Evolutionary conservation across 495 filamentous ascomycete species (phyloP), one percentile per base, ranked within the genome.

Genomic region (Penicillium paxilli): DNA sequence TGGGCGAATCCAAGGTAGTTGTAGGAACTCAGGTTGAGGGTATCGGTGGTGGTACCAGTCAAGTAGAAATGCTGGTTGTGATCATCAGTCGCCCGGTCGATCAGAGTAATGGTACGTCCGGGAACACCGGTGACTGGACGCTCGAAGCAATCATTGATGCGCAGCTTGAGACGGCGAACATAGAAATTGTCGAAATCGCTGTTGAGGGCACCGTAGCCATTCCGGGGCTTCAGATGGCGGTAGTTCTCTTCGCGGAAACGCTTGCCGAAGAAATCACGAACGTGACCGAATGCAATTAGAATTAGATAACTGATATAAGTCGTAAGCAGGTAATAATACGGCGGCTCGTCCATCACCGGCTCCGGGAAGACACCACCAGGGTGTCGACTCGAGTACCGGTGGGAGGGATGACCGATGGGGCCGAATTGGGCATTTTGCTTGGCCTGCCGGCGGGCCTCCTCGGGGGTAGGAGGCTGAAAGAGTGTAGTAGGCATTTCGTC

Each of bases 141-240:
- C 58, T 90, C 86, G 68, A 98, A 98, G 74, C 91, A 96, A 72
- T 98, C 95, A 59, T 96, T 95, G 59, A 98, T 92, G 45, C 94
- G 86, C 77, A 90, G 79, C 77, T 98, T 96, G 63, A 98, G 68
- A 53, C 94, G 82, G 44, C 94, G 84, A 32, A 94, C 89, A 72
- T 98, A 98, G 71, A 98, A 98, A 71, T 91, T 98, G 75, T 98
- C 94, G 62, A 98, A 98, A 71, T 98, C 94, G 59, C 90, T 95
- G 71, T 97, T 97, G 60, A 98, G 77, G n/a, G 94, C 90, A 16
- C 92, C 94, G 69, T 96, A 97, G 37, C 94, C 94, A 70, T 97
- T 89, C 47, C 81, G 77, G 20, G 84, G 81, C 67, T 87, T 90
- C 61, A 98, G 73, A 60, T 96, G 87, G 63, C 83, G 83, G 72